phyloP scores from a whole-genome alignment of 495 filamentous ascomycete genomes.

The Recurvomyces mirabilis region DNA sequence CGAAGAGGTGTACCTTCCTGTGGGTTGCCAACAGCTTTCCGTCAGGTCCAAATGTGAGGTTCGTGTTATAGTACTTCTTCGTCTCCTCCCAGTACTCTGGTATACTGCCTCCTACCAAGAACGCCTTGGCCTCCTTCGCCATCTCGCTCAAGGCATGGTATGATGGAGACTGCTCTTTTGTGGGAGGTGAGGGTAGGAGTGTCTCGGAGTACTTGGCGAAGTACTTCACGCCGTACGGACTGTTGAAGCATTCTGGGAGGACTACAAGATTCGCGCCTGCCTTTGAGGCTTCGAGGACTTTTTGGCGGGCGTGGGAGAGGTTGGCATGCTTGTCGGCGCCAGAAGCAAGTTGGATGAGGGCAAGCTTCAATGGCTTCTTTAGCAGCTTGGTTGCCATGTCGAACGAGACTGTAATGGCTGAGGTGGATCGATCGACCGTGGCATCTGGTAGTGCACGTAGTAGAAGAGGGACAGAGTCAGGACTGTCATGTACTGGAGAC shows the following conservation, averaged over 20 bases:
- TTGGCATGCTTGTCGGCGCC: conserved; percentile 76
- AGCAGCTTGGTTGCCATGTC: too few species aligned
- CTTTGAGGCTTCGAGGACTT: conserved; percentile 70
- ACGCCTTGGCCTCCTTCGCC: conserved; percentile 61
- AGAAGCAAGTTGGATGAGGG: conserved; percentile 32
- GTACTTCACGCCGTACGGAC: conserved; percentile 82
- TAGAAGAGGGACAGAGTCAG: too few species aligned
- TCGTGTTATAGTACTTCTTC: conserved; percentile 85
- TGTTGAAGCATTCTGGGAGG: conserved; percentile 88
- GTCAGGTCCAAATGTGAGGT: conserved; percentile 64
- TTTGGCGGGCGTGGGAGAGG: conserved; percentile 64
- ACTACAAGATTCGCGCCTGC: conserved; percentile 63
- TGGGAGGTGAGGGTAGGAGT: conserved; percentile 67
- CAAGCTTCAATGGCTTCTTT: conserved; percentile 35
- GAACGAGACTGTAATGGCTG: too few species aligned
- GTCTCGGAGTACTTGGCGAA: conserved; percentile 89
- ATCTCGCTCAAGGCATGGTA: conserved; percentile 76
- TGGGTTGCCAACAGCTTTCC: conserved; percentile 75
- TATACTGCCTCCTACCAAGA: conserved; percentile 85
- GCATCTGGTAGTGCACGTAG: too few species aligned
- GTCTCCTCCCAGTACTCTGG: conserved; percentile 57
- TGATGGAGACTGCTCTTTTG: conserved; percentile 56
- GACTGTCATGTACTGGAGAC: too few species aligned
- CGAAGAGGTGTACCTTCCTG: conserved; percentile 95
- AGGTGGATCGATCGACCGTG: too few species aligned